phyloP scores from a whole-genome alignment of 306 rosid genomes.

The Rubus parviflorus region DNA sequence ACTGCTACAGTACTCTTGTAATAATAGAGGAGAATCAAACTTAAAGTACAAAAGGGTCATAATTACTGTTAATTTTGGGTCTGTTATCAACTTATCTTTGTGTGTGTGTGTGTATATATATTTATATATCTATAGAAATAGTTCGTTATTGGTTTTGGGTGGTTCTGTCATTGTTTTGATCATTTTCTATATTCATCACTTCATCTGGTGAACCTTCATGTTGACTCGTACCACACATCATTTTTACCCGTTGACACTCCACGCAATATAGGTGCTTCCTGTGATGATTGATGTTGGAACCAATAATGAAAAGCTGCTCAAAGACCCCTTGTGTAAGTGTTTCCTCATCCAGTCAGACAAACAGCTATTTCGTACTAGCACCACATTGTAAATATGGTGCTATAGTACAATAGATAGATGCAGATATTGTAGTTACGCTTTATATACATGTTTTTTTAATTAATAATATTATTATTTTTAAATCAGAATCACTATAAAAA shows the following conservation, averaged over 20 bases:
- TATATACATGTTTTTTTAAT: neutral
- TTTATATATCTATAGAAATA: too few relatives aligned
- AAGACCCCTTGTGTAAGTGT: constrained; percentile 82
- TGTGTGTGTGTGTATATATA: too few relatives aligned
- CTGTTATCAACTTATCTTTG: neutral
- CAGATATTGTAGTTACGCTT: neutral
- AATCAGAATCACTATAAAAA: neutral
- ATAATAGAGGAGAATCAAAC: neutral
- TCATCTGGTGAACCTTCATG: constrained; percentile 8
- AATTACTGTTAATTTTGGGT: neutral
- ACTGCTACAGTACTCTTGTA: neutral
- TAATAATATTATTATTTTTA: neutral
- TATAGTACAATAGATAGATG: neutral
- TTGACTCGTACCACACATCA: neutral
- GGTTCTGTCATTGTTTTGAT: neutral
- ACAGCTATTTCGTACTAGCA: neutral
- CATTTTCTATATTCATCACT: constrained; percentile 1
- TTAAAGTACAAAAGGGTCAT: neutral
- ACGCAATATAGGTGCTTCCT: constrained; percentile 74
- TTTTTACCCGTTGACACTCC: neutral
- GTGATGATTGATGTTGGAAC: constrained; percentile 99
- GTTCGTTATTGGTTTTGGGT: neutral
- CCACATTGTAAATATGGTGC: neutral
- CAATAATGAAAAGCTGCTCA: constrained; percentile 76
- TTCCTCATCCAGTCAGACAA: constrained; percentile 16